Conservation (phyloP, 75 land plant species). For the Chamaecyparis obtusa region DNA sequence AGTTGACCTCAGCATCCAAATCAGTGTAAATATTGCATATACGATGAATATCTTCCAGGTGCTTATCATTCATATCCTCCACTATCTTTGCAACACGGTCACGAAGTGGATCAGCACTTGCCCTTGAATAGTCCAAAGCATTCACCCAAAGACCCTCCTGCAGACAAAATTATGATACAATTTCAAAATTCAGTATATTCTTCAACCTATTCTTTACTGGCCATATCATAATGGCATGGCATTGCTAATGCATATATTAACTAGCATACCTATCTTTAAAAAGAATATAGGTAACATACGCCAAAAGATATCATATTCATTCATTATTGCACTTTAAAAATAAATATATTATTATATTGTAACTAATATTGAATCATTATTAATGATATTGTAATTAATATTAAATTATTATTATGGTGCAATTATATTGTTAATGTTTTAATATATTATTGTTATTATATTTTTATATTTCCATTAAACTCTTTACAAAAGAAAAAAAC, state of each 20-base stretch:
- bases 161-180: not conserved
- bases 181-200: not conserved
- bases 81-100: constrained; percentile 70
- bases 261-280: no score
- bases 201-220: not conserved
- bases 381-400: no score
- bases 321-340: no score
- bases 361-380: no score
- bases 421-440: no score
- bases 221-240: not conserved
- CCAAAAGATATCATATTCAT: no score
- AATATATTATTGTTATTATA: no score
- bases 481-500: no score
- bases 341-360: no score
- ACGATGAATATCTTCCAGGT: constrained; percentile 80
- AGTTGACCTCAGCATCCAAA: constrained; percentile 60
- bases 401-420: no score
- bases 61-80: constrained; percentile 75
- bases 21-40: constrained; percentile 81
- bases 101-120: constrained; percentile 81
- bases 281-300: no score
- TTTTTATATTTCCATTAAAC: no score
- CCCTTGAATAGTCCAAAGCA: constrained; percentile 60
- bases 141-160: constrained; percentile 80
- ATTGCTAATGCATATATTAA: not conserved